These are phyloP conservation scores for Candida alai DNA, from an alignment of 805 yeast genomes.

Conservation along the genomic window DNA sequence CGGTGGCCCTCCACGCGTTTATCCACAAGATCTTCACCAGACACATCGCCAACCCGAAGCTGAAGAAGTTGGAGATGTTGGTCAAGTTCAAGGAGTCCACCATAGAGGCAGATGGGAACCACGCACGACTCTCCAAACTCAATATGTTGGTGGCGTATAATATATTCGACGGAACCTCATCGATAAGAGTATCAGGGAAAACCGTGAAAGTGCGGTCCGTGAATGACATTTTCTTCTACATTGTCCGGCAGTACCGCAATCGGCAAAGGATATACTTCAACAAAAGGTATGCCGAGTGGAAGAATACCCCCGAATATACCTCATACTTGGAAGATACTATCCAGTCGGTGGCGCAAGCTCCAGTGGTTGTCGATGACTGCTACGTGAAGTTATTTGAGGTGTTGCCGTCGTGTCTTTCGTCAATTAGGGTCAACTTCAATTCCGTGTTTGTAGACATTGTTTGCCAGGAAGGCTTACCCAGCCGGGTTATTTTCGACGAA, in stretches of 20 bases:
- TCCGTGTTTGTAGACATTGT: constrained; percentile 30
- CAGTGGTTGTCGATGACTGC: neutral
- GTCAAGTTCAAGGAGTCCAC: constrained; percentile 29
- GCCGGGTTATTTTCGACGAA: constrained; percentile 23
- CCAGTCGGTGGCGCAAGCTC: neutral
- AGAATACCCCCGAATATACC: neutral
- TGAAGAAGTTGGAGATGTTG: constrained; percentile 16
- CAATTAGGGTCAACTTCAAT: constrained; percentile 23
- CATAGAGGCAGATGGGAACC: constrained; percentile 30
- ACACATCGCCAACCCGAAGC: constrained; percentile 8
- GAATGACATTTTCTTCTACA: constrained; percentile 33
- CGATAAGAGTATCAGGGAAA: constrained; percentile 23
- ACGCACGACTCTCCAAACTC: constrained; percentile 22
- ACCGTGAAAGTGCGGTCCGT: constrained; percentile 28
- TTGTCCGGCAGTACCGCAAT: constrained; percentile 30
- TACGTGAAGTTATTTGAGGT: constrained; percentile 27
- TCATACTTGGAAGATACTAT: neutral
- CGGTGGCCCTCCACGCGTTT: constrained; percentile 20
- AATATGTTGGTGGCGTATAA: constrained; percentile 25
- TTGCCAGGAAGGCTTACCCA: constrained; percentile 40
- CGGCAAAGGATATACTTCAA: constrained; percentile 23
- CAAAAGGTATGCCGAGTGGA: constrained; percentile 17
- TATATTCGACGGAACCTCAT: constrained; percentile 17
- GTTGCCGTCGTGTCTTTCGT: constrained; percentile 25
- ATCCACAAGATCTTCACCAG: constrained; percentile 26